Conservation (phyloP, 208 protist species). For the Phytomonas sp. region DNA sequence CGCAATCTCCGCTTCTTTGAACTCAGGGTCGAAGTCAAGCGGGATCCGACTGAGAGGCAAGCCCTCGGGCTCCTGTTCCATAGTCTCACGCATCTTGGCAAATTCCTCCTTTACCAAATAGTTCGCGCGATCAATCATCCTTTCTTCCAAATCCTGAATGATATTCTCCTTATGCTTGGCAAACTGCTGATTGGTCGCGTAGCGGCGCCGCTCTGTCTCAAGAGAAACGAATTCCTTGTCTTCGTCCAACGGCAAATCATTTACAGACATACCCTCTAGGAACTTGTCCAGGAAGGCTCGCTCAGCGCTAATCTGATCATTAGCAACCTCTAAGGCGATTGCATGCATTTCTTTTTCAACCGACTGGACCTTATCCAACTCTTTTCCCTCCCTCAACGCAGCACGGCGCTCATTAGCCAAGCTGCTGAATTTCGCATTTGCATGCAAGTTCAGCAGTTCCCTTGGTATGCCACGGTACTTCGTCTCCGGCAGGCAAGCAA, state of each 20-base stretch:
- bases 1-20: slow-evolving; percentile 68
- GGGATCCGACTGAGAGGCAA: slow-evolving; percentile 52
- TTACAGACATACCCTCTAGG: slow-evolving; percentile 63
- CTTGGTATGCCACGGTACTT: slow-evolving; percentile 61
- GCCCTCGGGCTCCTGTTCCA: slow-evolving; percentile 66
- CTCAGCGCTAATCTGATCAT: slow-evolving; percentile 53
- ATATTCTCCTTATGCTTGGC: slow-evolving; percentile 63
- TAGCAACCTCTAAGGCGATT: slow-evolving; percentile 44
- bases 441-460: slow-evolving; percentile 66
- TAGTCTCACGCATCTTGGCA: slow-evolving; percentile 34
- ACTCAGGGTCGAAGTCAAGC: slow-evolving; percentile 67
- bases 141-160: slow-evolving; percentile 52
- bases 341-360: slow-evolving; percentile 54
- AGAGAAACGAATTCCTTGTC: slow-evolving; percentile 68
- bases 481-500: slow-evolving; percentile 31
- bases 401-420: slow-evolving; percentile 44
- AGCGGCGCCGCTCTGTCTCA: slow-evolving; percentile 58
- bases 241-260: slow-evolving; percentile 64
- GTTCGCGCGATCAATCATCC: slow-evolving; percentile 61
- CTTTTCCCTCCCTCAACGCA: slow-evolving; percentile 11
- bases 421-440: slow-evolving; percentile 48
- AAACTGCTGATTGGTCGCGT: slow-evolving; percentile 40
- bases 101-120: slow-evolving; percentile 57
- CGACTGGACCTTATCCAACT: slow-evolving; percentile 11
- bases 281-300: slow-evolving; percentile 71